phyloP scores from a whole-genome alignment of 2,329 filamentous ascomycete species.

The Fusarium piperis region DNA sequence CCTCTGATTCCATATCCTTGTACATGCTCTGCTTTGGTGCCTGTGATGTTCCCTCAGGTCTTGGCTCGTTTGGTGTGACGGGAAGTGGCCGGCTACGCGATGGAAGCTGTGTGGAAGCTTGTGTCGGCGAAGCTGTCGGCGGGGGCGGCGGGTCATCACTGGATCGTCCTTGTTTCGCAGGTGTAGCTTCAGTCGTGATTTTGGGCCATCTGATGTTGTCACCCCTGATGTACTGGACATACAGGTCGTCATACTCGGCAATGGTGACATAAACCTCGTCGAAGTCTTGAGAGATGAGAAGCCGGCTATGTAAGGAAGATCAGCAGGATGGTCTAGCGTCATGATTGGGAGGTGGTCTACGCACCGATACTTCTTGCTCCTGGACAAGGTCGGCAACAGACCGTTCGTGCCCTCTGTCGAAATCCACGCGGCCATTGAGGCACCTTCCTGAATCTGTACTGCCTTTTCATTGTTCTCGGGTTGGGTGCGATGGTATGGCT shows the following conservation, averaged over 20 bases:
- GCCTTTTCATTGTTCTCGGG: not conserved
- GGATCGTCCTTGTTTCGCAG: not conserved
- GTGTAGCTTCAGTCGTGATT: not conserved
- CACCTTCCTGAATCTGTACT: conserved; percentile 6
- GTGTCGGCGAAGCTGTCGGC: too few relatives aligned
- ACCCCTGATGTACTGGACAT: conserved; percentile 7
- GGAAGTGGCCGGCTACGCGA: too few relatives aligned
- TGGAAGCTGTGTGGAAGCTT: too few relatives aligned
- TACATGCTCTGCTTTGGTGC: too few relatives aligned
- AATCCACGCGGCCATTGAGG: conserved; percentile 19
- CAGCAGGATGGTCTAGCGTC: too few relatives aligned
- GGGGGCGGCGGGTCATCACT: too few relatives aligned
- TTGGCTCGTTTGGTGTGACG: too few relatives aligned
- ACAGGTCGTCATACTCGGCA: conserved; percentile 11
- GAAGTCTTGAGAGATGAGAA: conserved; percentile 14
- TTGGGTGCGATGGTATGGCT: conserved; percentile 1
- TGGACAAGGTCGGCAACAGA: not conserved
- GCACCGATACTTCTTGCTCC: not conserved
- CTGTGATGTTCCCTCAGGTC: too few relatives aligned
- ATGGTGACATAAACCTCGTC: conserved; percentile 7
- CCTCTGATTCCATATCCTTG: too few relatives aligned
- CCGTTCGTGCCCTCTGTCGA: not conserved
- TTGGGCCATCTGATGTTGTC: not conserved
- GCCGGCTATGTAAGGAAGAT: not conserved
- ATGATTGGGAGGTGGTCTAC: too few relatives aligned